These are phyloP conservation scores for Penicillium robsamsonii DNA, from an alignment of 495 filamentous ascomycete species.

Conservation along the genomic window DNA sequence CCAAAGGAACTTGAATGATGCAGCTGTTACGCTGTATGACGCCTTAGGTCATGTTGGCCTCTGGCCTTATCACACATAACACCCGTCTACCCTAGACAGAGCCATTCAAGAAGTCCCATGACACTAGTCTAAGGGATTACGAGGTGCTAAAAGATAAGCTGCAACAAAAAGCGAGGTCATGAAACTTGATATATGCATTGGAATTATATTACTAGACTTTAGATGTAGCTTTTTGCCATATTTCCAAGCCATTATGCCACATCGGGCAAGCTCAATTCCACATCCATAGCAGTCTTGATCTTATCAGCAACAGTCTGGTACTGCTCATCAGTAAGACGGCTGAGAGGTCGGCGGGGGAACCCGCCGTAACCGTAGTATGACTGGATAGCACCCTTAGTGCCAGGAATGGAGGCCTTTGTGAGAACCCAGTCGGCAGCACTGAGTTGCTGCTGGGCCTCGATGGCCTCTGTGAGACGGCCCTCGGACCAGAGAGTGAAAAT, in stretches of 20 bases:
- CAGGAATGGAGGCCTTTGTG: constrained; percentile 81
- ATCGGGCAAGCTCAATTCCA: constrained; percentile 54
- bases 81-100: too few species aligned
- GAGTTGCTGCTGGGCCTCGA: constrained; percentile 67
- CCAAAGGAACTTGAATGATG: background rate
- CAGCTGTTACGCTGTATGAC: too few species aligned
- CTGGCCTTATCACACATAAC: too few species aligned
- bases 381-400: constrained; percentile 83
- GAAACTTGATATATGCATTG: background rate
- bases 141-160: background rate
- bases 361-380: constrained; percentile 83
- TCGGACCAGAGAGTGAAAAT: constrained; percentile 77
- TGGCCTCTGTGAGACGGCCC: constrained; percentile 71
- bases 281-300: constrained; percentile 68
- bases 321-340: constrained; percentile 54
- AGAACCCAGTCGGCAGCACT: constrained; percentile 81
- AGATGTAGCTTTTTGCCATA: background rate
- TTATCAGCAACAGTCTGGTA: constrained; percentile 57
- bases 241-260: constrained; percentile 24
- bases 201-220: constrained; percentile 1
- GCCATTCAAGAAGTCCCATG: too few species aligned
- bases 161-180: background rate
- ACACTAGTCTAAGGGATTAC: too few species aligned
- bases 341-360: constrained; percentile 70
- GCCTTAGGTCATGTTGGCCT: too few species aligned